Evolutionary conservation across 352 stramenopile species (phyloP).

Genomic region (Phytophthora idaei): DNA sequence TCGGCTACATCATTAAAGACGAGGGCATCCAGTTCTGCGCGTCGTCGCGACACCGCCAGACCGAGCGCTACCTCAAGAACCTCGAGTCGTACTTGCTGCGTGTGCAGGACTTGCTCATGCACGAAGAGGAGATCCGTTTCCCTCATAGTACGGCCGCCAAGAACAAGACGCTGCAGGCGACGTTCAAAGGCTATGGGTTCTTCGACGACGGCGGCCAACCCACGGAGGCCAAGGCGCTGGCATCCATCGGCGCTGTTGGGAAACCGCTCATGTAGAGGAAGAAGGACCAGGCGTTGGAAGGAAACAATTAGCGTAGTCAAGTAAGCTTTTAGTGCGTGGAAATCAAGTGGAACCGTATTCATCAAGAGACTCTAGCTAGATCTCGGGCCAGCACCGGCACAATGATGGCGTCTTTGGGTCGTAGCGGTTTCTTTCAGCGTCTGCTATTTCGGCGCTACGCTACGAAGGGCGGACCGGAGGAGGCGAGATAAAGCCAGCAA

Average conservation of each 20-base stretch:
- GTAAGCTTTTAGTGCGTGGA: slow-evolving; percentile 1
- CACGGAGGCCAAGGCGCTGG: slow-evolving; percentile 38
- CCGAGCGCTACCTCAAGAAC: slow-evolving; percentile 84
- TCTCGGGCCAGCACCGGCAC: too few species aligned
- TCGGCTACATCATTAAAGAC: slow-evolving; percentile 98
- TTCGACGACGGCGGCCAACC: slow-evolving; percentile 64
- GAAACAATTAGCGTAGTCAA: background rate
- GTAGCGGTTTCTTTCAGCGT: too few species aligned
- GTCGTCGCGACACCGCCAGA: slow-evolving; percentile 83
- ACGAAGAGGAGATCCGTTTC: slow-evolving; percentile 82
- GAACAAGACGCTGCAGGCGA: slow-evolving; percentile 51
- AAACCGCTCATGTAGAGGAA: slow-evolving; percentile 39
- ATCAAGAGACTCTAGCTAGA: background rate
- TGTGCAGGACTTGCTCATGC: slow-evolving; percentile 79
- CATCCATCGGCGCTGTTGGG: slow-evolving; percentile 39
- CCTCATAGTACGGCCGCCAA: slow-evolving; percentile 61
- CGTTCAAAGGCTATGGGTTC: slow-evolving; percentile 82
- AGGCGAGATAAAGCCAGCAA: slow-evolving; percentile 33
- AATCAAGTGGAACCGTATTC: slow-evolving; percentile 29
- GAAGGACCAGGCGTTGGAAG: background rate
- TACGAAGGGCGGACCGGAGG: slow-evolving; percentile 16
- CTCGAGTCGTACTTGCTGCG: slow-evolving; percentile 78
- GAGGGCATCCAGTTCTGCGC: slow-evolving; percentile 90
- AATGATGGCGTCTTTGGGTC: too few species aligned
- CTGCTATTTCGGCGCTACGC: slow-evolving; percentile 25